Conservation (phyloP, 2,329 filamentous ascomycete species). For the Monilinia laxa region DNA sequence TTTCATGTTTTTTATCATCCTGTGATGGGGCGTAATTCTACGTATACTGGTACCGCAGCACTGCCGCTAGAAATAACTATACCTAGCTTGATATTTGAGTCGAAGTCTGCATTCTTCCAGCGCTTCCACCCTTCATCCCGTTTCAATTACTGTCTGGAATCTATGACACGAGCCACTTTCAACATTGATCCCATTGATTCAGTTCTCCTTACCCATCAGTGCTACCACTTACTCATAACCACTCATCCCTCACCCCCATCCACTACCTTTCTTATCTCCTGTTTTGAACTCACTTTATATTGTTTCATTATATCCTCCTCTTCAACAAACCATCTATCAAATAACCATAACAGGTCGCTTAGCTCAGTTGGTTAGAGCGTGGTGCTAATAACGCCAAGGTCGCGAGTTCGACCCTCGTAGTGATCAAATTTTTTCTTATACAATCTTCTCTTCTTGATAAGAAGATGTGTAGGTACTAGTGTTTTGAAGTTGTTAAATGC, state of each 20-base stretch:
- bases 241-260: too few relatives aligned
- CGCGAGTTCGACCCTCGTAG: conserved; percentile 3
- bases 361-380: conserved; percentile 19
- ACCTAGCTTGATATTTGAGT: background rate
- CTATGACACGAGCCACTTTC: too few relatives aligned
- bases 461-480: too few relatives aligned
- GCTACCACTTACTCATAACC: too few relatives aligned
- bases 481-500: too few relatives aligned
- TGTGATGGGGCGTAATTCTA: background rate
- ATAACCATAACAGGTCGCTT: background rate
- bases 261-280: too few relatives aligned
- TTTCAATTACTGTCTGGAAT: too few relatives aligned
- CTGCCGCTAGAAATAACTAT: background rate
- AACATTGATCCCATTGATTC: too few relatives aligned
- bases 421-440: background rate
- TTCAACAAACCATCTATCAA: background rate
- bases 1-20: background rate
- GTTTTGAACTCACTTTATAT: background rate
- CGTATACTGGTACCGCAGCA: background rate
- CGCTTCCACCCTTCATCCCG: too few relatives aligned
- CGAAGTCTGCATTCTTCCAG: background rate
- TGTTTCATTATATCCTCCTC: fast-evolving
- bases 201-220: too few relatives aligned
- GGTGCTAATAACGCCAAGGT: conserved; percentile 21
- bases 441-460: background rate